Conservation (phyloP, 2,329 filamentous ascomycete species). For the Aspergillus sp. region DNA sequence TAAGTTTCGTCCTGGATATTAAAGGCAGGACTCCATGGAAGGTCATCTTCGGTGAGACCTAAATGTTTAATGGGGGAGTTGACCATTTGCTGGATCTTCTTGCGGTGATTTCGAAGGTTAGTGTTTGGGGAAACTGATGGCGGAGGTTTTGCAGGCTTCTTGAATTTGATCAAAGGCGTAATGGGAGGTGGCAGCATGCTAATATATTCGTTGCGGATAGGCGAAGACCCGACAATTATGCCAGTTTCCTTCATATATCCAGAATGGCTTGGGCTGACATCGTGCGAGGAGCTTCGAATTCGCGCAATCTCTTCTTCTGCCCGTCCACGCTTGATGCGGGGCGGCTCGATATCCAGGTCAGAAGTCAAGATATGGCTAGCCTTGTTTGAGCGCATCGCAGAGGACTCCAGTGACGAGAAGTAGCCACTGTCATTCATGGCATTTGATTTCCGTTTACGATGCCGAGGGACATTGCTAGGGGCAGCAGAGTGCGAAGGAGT, state of each 20-base stretch:
- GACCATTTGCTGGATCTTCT: conserved; percentile 76
- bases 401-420: conserved; percentile 93
- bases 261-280: conserved; percentile 68
- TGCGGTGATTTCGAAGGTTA: conserved; percentile 83
- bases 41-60: conserved; percentile 41
- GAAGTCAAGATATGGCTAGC: conserved; percentile 68
- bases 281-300: conserved; percentile 86
- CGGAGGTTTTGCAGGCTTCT: conserved; percentile 62
- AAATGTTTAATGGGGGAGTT: conserved; percentile 66
- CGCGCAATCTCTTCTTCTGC: conserved; percentile 95
- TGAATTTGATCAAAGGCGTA: conserved; percentile 82
- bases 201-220: conserved; percentile 58
- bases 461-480: conserved; percentile 63
- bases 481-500: conserved; percentile 63
- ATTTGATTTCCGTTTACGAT: conserved; percentile 73
- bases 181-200: conserved; percentile 70
- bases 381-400: conserved; percentile 71
- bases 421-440: conserved; percentile 94
- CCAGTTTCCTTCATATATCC: conserved; percentile 42
- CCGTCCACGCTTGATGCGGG: conserved; percentile 79
- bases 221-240: conserved; percentile 62
- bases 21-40: conserved; percentile 50
- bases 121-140: conserved; percentile 90
- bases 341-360: conserved; percentile 71
- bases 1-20: conserved; percentile 51